Evolutionary conservation across 768 basidiomycete genomes (phyloP).

Genomic region (Lenzites betulinus): DNA sequence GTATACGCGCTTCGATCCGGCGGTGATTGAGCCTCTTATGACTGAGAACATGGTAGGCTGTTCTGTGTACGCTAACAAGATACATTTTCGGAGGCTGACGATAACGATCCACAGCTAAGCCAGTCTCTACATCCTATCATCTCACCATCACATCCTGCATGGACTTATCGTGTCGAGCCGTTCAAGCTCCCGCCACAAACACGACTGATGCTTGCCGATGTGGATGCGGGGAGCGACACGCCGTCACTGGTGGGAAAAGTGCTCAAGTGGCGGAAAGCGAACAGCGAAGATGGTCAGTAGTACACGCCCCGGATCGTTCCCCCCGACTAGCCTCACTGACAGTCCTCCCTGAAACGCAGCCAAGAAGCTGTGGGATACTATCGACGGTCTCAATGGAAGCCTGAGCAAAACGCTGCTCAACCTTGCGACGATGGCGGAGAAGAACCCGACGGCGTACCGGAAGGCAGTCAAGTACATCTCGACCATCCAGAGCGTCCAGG

Average conservation of each 20-base stretch:
- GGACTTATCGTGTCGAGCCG: constrained; percentile 70
- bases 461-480: constrained; percentile 65
- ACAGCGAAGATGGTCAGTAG: constrained; percentile 52
- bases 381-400: constrained; percentile 63
- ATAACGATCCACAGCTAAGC: neutral
- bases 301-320: no score
- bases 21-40: constrained; percentile 68
- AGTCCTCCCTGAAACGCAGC: constrained; percentile 43
- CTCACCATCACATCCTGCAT: constrained; percentile 63
- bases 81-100: neutral
- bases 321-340: no score
- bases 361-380: constrained; percentile 60
- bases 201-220: constrained; percentile 89
- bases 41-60: constrained; percentile 48
- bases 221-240: constrained; percentile 94
- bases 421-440: constrained; percentile 51
- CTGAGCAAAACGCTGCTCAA: constrained; percentile 53
- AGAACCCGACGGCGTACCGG: constrained; percentile 52
- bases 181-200: constrained; percentile 85
- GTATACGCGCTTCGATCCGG: constrained; percentile 85
- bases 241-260: constrained; percentile 93
- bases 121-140: constrained; percentile 51
- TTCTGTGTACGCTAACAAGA: neutral
- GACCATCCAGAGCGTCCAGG: constrained; percentile 58
- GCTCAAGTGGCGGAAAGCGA: constrained; percentile 80